Conservation (phyloP, 73 alveolate genomes). For the Paraurostyla sp. region DNA sequence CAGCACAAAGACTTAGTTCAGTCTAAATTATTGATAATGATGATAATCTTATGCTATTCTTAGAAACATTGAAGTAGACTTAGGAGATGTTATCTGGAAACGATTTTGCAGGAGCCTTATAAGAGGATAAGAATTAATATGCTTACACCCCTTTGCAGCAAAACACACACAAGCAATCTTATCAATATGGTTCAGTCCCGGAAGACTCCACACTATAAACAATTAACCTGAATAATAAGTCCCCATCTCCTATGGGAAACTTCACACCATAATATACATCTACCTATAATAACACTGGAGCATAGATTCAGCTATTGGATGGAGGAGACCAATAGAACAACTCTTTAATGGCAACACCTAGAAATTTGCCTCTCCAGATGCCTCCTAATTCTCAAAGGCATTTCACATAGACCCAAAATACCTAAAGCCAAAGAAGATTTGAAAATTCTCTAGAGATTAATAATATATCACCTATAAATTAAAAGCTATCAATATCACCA, state of each 20-base stretch:
- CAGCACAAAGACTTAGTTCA: neutral
- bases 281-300: neutral
- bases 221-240: neutral
- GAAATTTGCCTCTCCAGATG: conserved; percentile 44
- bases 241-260: neutral
- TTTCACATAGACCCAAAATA: too few species aligned
- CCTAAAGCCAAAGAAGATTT: neutral
- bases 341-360: conserved; percentile 20
- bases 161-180: too few species aligned
- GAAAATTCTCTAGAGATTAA: conserved; percentile 45
- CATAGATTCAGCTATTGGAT: too few species aligned
- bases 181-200: too few species aligned
- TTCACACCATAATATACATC: conserved; percentile 24
- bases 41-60: neutral
- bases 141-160: too few species aligned
- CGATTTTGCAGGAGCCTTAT: neutral
- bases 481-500: conserved; percentile 12
- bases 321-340: neutral
- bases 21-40: neutral
- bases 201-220: too few species aligned
- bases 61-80: neutral
- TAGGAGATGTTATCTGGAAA: too few species aligned
- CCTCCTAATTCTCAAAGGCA: too few species aligned
- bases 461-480: conserved; percentile 35
- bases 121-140: too few species aligned